phyloP scores from a whole-genome alignment of 2,329 filamentous ascomycete genomes.

The Dactylonectria macrodidyma region DNA sequence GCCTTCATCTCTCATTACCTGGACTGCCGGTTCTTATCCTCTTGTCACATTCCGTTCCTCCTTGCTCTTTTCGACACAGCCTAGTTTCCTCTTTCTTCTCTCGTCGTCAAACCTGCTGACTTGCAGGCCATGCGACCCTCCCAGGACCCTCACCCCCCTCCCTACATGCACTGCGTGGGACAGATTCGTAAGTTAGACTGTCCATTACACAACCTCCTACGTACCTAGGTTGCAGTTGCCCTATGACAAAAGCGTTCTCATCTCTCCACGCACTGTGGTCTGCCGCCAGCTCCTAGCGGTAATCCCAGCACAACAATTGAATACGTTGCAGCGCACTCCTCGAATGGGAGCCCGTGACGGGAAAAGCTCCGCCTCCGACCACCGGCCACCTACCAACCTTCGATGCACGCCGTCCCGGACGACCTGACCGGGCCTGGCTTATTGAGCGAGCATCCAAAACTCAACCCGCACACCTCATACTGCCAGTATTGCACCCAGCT shows the following conservation, averaged over 20 bases:
- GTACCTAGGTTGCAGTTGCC: not conserved
- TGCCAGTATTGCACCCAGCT: constrained; percentile 35
- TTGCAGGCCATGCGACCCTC: constrained; percentile 44
- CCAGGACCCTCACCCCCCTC: constrained; percentile 17
- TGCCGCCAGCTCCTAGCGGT: constrained; percentile 40
- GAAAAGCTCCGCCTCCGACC: constrained; percentile 27
- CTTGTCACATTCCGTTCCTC: constrained; percentile 19
- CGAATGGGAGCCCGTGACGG: constrained; percentile 18
- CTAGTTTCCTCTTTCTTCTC: constrained; percentile 25
- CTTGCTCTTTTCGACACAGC: constrained; percentile 19
- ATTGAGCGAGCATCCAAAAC: constrained; percentile 32
- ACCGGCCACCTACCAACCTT: constrained; percentile 33
- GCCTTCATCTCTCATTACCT: constrained; percentile 43
- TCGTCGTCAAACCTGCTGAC: constrained; percentile 44
- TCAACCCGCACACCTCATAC: constrained; percentile 29
- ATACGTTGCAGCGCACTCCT: constrained; percentile 1
- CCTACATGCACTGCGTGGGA: not conserved
- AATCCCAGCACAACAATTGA: constrained; percentile 39
- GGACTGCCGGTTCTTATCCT: constrained; percentile 33
- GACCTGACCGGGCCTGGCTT: constrained; percentile 30
- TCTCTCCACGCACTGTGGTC: constrained; percentile 26
- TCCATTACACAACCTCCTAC: constrained; percentile 30
- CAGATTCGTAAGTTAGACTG: constrained; percentile 5
- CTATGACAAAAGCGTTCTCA: not conserved
- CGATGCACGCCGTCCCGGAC: constrained; percentile 31